Percentiles rank a stretch among this genome's conserved stretches.
These are phyloP conservation scores for Omphalea diandra DNA, from an alignment of 441 rosid genomes.

Conservation along the genomic window DNA sequence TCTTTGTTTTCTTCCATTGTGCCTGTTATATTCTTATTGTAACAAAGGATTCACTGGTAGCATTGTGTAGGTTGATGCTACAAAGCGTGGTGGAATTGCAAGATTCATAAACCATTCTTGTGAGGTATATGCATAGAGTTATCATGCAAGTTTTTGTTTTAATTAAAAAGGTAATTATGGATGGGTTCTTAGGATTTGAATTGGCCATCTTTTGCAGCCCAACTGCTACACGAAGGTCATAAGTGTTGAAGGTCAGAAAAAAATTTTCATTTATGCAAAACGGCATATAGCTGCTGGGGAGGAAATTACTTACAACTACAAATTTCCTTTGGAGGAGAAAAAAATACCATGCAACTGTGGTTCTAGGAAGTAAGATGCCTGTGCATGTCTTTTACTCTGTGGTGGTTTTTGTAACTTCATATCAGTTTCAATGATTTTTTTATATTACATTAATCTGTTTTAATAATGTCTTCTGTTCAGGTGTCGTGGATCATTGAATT, in stretches of 20 bases:
- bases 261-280: conserved; percentile 93
- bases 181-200: conserved; percentile 24
- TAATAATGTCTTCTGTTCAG: conserved; percentile 37
- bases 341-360: conserved; percentile 99
- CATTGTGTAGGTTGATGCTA: conserved; percentile 81
- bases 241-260: conserved; percentile 91
- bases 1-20: not conserved
- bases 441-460: conserved; percentile 4
- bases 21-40: conserved; percentile 9
- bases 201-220: conserved; percentile 56
- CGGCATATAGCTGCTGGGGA: conserved; percentile 85
- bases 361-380: conserved; percentile 71
- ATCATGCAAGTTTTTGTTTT: conserved; percentile 18
- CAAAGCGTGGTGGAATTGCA: conserved; percentile 98
- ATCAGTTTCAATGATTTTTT: not conserved
- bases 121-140: conserved; percentile 53
- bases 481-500: conserved; percentile 97
- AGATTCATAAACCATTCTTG: conserved; percentile 99
- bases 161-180: conserved; percentile 26
- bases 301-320: conserved; percentile 96
- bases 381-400: conserved; percentile 16
- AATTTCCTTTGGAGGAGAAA: conserved; percentile 93
- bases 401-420: conserved; percentile 9
- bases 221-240: conserved; percentile 98
- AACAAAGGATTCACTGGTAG: conserved; percentile 4